Evolutionary conservation across 805 yeast species (phyloP), one percentile per base, ranked within the genome.

Genomic region (Candida oleophila): DNA sequence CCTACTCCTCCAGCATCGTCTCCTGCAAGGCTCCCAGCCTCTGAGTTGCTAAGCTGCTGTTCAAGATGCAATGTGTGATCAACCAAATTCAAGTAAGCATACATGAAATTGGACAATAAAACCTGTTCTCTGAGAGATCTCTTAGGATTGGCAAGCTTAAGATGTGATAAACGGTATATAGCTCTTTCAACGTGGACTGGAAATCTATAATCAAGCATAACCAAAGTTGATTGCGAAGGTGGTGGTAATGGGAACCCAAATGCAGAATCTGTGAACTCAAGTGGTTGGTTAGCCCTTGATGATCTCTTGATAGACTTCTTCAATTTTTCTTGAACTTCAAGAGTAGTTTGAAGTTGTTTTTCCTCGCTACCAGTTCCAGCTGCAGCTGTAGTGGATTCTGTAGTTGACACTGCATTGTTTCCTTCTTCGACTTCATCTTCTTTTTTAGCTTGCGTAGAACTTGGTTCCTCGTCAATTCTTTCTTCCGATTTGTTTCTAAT

Each of bases 141-240:
- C 60, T 89, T 87, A 1, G 98, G 92, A 65, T 94, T 96, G 21
- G 98, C 96, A 53, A 94, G 74, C 64, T 94, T 94, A 62, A 94
- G 71, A 66, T 94, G 99, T 44, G 96, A 87, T 46, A 94, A 73
- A 47, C 99, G 73, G 65, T 94, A 94, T 43, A 94, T 87, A 0
- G 99, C 99, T 36, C 99, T 77, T 65, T 94, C 99, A 38, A 94
- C 96, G 64, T 92, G 97, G 40, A 94, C 83, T 0, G 98, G 97
- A 64, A 88, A 87, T 52, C 99, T 74, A 57, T 85, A 83, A 60
- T 87, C 92, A 48, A 87, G 71, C 96, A 87, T 87, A 16, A 86
- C 78, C 34, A 87, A 71, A 0, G 94, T 87, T 1, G 92, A 84
- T 22, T 76, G 77, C 0, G 92, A 83, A 15, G 89, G 78, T 33